Base-by-base conservation (phyloP, 2,329 filamentous ascomycete genomes). In the Davidsoniella virescens region DNA sequence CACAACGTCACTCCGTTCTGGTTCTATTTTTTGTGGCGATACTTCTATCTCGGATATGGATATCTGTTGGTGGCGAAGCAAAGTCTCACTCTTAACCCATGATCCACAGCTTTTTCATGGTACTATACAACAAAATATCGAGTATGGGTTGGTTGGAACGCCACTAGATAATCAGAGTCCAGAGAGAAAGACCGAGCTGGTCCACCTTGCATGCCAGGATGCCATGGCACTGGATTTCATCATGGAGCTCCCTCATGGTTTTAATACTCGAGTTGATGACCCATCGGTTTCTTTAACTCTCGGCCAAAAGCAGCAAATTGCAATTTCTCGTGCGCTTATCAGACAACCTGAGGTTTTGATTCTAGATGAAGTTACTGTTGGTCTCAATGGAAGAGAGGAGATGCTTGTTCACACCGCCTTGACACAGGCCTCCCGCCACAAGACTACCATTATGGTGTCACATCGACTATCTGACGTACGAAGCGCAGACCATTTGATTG, bases 81-180 rank as follows among this genome's bases (percentile, higher is more conserved):
- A 77, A 54, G 81, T 83, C 52, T 76, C 78, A 0, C 65, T 83
- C 4, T 80, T 84, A 3, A 76, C 81, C 54, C 80, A 84, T 57
- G 78, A 84, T 52, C 78, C 78, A 0, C 79, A 80, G 51, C 65
- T 83, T 1, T 84, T 84, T 61, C 80, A 81, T 57, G 73, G 78
- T 36, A 75, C 75, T 0, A 78, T 84, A 36, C 16, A 72, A 46
- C 63, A 66, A 7, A 75, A 75, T 50, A 66, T 75, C 3, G 63
- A 64, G 0, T 66, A 67, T 41, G 72, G 72, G 0, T 60, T 74
- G 0, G 55, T 63, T 26, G 57, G 64, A 47, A 57, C 63, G 54
- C 16, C 63, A 6, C 66, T 64, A 59, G 61, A 69, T 46, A 52
- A 66, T n/a, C 67, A 70, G 17, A 53, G 70, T 1, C 69, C 72